phyloP scores from a whole-genome alignment of 306 rosid genomes.

The Vigna nakashimae region DNA sequence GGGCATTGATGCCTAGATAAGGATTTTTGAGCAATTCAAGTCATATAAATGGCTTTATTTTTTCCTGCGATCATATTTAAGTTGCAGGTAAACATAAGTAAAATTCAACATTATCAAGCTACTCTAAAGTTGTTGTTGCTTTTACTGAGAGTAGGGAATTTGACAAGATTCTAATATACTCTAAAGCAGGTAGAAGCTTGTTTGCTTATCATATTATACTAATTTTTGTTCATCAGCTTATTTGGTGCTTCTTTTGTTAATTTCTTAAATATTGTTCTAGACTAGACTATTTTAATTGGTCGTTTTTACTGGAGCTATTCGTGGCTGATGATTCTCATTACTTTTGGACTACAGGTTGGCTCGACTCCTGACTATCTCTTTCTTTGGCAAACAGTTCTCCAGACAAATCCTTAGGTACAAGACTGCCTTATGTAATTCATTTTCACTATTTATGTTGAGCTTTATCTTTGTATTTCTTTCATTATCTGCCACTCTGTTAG shows the following conservation, averaged over 20 bases:
- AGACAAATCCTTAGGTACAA: constrained; percentile 94
- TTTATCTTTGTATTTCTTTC: constrained; percentile 31
- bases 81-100: too few species aligned
- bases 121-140: constrained; percentile 48
- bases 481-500: constrained; percentile 14
- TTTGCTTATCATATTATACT: constrained; percentile 30
- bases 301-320: constrained; percentile 18
- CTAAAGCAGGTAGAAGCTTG: constrained; percentile 82
- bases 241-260: background rate
- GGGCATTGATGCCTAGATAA: too few species aligned
- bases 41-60: too few species aligned
- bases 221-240: constrained; percentile 33
- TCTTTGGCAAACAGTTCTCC: constrained; percentile 95
- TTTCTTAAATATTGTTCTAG: constrained; percentile 17
- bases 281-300: constrained; percentile 6
- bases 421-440: constrained; percentile 7
- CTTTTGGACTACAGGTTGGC: constrained; percentile 75
- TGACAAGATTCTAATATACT: too few species aligned
- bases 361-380: constrained; percentile 96
- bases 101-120: too few species aligned
- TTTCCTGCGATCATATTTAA: too few species aligned
- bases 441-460: constrained; percentile 7
- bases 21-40: too few species aligned
- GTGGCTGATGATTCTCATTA: constrained; percentile 39
- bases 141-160: constrained; percentile 98